Conservation (phyloP, 352 stramenopile species). For the Phytophthora sp. region DNA sequence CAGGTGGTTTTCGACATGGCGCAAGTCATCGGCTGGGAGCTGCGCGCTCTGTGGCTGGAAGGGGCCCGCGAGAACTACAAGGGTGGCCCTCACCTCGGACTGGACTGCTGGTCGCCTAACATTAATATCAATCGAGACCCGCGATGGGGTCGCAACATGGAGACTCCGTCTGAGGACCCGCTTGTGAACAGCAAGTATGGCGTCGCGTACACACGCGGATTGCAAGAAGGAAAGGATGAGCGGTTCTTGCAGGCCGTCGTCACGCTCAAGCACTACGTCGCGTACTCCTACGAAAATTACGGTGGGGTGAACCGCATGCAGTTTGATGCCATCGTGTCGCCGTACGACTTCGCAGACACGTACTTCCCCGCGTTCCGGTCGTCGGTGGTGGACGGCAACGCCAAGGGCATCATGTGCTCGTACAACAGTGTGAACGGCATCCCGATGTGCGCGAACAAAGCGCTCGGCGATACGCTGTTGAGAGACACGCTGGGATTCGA, state of each 20-base stretch:
- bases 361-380: conserved; percentile 90
- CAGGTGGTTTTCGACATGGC: conserved; percentile 83
- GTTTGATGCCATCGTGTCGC: conserved; percentile 91
- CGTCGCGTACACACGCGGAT: conserved; percentile 85
- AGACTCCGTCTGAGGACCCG: conserved; percentile 94
- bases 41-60: conserved; percentile 82
- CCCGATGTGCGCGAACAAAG: conserved; percentile 91
- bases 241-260: conserved; percentile 85
- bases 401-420: conserved; percentile 94
- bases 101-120: conserved; percentile 95
- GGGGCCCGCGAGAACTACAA: conserved; percentile 75
- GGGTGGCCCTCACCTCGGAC: conserved; percentile 66
- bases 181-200: conserved; percentile 92
- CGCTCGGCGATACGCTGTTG: conserved; percentile 74
- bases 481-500: conserved; percentile 87
- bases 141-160: conserved; percentile 93
- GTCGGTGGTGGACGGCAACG: conserved; percentile 81
- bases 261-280: conserved; percentile 95
- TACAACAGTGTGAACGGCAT: conserved; percentile 97
- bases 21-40: conserved; percentile 85
- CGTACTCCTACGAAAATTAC: conserved; percentile 91
- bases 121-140: conserved; percentile 96
- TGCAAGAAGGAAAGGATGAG: conserved; percentile 83
- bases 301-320: conserved; percentile 73
- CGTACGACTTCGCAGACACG: conserved; percentile 93